phyloP scores from a whole-genome alignment of 2,329 filamentous ascomycete genomes.

The Claviceps lovelessii region DNA sequence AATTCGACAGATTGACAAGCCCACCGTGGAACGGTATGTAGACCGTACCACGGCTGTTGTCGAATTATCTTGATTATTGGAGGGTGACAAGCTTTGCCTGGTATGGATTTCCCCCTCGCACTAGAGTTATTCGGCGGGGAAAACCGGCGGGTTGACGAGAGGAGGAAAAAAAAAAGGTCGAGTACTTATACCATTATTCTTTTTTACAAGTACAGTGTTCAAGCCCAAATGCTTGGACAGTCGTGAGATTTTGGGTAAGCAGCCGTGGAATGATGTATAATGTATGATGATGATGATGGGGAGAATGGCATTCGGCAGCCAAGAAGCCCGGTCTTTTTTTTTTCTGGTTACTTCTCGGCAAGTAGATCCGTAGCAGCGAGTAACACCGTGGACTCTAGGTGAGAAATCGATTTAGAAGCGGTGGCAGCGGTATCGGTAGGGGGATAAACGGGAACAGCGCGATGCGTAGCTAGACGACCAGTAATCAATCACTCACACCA shows the following conservation, averaged over 20 bases:
- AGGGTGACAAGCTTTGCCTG: constrained; percentile 2
- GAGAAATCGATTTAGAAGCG: background rate
- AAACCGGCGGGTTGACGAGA: background rate
- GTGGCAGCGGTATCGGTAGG: background rate
- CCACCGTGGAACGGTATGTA: constrained; percentile 23
- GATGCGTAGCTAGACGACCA: background rate
- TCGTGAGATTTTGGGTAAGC: background rate
- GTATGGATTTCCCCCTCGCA: constrained; percentile 4
- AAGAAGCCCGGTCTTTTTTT: background rate
- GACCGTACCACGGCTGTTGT: constrained; percentile 25
- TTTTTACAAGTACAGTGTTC: background rate
- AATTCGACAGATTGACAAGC: constrained; percentile 10
- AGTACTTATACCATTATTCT: constrained; percentile 4
- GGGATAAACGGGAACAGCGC: background rate
- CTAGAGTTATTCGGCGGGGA: background rate
- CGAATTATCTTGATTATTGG: constrained; percentile 11
- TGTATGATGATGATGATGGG: background rate
- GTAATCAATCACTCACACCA: constrained; percentile 1
- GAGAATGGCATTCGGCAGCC: background rate
- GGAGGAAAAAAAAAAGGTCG: background rate
- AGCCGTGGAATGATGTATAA: background rate
- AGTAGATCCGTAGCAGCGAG: background rate
- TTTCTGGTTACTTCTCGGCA: background rate
- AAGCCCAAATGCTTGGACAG: background rate
- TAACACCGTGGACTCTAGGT: background rate